phyloP scores from a whole-genome alignment of 495 filamentous ascomycete species.

The Penicillium canariense region DNA sequence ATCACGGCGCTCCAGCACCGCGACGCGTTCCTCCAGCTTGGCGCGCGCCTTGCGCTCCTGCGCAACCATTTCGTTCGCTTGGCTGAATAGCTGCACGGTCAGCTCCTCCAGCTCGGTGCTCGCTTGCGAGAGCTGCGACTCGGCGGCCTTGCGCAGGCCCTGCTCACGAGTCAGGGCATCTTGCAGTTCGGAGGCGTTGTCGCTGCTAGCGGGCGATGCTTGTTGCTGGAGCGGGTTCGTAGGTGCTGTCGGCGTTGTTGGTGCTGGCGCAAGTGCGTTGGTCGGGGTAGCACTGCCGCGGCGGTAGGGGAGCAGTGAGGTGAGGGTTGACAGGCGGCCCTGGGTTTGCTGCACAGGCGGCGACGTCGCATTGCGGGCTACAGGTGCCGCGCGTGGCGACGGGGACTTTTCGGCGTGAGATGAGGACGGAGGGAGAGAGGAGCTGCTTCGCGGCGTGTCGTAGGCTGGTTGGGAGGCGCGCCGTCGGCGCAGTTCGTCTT shows the following conservation, averaged over 20 bases:
- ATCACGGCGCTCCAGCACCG: conserved; percentile 66
- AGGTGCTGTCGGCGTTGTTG: conserved; percentile 29
- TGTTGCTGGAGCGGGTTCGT: conserved; percentile 18
- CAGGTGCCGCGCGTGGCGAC: conserved; percentile 22
- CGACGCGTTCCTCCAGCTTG: conserved; percentile 72
- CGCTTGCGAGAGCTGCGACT: conserved; percentile 67
- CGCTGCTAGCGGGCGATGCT: conserved; percentile 24
- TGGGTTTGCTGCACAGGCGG: conserved; percentile 38
- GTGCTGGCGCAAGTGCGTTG: conserved; percentile 34
- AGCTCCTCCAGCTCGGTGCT: conserved; percentile 86
- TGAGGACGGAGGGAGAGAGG: conserved; percentile 34
- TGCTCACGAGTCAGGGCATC: conserved; percentile 71
- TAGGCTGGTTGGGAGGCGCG: conserved; percentile 43
- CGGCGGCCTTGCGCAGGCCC: conserved; percentile 67
- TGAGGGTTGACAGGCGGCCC: conserved; percentile 55
- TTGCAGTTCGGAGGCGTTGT: conserved; percentile 57
- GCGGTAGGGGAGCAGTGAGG: conserved; percentile 62
- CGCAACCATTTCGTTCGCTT: conserved; percentile 98
- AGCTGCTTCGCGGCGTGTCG: conserved; percentile 27
- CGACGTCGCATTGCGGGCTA: conserved; percentile 34
- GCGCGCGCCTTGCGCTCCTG: conserved; percentile 78
- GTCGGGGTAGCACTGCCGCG: conserved; percentile 42
- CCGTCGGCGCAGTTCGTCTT: conserved; percentile 77
- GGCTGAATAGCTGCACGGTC: conserved; percentile 78
- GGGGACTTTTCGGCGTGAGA: conserved; percentile 25